These are phyloP conservation scores for Ascochyta lentis DNA, from an alignment of 2,329 filamentous ascomycete species.

Conservation along the genomic window DNA sequence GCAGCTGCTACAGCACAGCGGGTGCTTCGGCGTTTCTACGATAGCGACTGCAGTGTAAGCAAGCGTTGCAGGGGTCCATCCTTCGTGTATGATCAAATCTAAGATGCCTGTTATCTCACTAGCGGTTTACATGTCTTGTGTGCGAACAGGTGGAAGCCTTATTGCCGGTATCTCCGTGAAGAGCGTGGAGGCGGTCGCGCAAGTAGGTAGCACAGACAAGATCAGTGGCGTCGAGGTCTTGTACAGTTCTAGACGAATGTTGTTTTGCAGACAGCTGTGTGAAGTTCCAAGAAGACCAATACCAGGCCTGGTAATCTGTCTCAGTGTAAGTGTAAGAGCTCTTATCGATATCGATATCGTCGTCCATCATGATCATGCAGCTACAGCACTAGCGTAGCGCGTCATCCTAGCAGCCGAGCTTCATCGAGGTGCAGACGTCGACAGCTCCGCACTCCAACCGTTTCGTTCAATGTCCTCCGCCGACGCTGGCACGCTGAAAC, in stretches of 20 bases:
- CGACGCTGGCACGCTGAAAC: conserved; percentile 42
- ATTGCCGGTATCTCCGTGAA: conserved; percentile 10
- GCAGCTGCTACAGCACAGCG: conserved; percentile 1
- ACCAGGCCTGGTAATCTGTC: not conserved
- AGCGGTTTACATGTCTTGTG: not conserved
- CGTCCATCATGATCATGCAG: conserved; percentile 13
- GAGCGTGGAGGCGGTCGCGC: not conserved
- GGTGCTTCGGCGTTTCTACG: conserved; percentile 20
- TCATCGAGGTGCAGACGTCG: conserved; percentile 24
- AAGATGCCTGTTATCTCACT: not conserved
- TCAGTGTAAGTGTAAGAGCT: not conserved
- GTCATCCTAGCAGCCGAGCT: conserved; percentile 33
- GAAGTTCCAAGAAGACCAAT: not conserved
- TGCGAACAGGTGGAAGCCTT: not conserved
- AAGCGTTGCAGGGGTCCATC: conserved; percentile 1
- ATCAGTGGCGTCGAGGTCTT: not conserved
- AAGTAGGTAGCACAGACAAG: not conserved
- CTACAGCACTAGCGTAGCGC: conserved; percentile 26
- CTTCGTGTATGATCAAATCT: conserved; percentile 1
- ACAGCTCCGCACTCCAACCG: conserved; percentile 25
- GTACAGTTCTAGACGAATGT: too few relatives aligned
- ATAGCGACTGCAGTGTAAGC: not conserved
- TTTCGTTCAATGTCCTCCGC: conserved; percentile 42
- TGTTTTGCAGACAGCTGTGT: not conserved
- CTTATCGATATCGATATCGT: not conserved